These are phyloP conservation scores for Planoprotostelium fungivorum DNA, from an alignment of 78 protist species.

Conservation along the genomic window DNA sequence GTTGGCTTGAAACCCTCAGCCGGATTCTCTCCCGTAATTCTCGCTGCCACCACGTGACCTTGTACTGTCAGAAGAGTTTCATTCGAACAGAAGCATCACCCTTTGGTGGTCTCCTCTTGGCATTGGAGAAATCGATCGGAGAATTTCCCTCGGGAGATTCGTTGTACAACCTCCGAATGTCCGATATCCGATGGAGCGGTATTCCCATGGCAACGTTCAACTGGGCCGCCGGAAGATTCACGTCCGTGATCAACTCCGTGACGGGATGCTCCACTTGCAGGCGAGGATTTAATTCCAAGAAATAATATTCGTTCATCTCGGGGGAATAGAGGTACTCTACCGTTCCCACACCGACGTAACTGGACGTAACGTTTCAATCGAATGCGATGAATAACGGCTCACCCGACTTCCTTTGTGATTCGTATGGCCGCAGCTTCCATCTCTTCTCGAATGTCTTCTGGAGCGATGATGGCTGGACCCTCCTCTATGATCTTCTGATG, in stretches of 20 bases:
- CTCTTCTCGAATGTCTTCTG: slow-evolving; percentile 49
- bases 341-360: slow-evolving; percentile 91
- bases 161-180: slow-evolving; percentile 76
- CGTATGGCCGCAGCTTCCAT: slow-evolving; percentile 86
- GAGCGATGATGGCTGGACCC: slow-evolving; percentile 81
- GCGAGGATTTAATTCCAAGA: slow-evolving; percentile 87
- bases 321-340: slow-evolving; percentile 83
- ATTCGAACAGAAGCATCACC: neutral
- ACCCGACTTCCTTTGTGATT: slow-evolving; percentile 81
- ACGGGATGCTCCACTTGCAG: slow-evolving; percentile 94
- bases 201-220: slow-evolving; percentile 96
- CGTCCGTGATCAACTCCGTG: slow-evolving; percentile 79
- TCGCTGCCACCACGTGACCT: slow-evolving; percentile 91
- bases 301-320: slow-evolving; percentile 49
- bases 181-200: slow-evolving; percentile 86
- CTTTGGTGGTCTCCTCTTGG: slow-evolving; percentile 13
- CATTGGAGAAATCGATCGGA: slow-evolving; percentile 55
- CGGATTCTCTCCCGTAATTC: slow-evolving; percentile 98
- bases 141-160: slow-evolving; percentile 2
- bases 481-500: slow-evolving; percentile 93
- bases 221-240: slow-evolving; percentile 90
- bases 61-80: neutral
- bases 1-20: slow-evolving; percentile 95
- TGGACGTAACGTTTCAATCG: slow-evolving; percentile 27
- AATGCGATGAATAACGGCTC: neutral